phyloP scores from a whole-genome alignment of 345 rosid genomes.

The Bruguiera sexangula region DNA sequence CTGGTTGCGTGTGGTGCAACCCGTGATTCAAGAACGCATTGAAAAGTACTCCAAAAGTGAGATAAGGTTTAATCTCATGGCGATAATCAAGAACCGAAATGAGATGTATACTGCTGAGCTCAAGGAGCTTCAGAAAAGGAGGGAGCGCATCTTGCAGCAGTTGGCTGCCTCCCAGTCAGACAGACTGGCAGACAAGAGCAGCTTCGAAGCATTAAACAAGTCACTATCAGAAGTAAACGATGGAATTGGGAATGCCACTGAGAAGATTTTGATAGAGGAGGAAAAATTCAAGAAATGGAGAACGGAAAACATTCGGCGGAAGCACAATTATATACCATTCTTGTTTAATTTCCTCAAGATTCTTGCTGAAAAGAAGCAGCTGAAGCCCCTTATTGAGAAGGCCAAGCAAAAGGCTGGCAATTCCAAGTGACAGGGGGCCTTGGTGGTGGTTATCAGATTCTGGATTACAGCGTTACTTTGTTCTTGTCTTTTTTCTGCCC shows the following conservation, averaged over 20 bases:
- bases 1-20: constrained; percentile 89
- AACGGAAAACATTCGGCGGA: constrained; percentile 87
- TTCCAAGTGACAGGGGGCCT: constrained; percentile 2
- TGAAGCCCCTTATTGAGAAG: constrained; percentile 94
- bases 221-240: constrained; percentile 67
- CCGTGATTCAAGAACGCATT: constrained; percentile 91
- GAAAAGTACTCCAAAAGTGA: constrained; percentile 89
- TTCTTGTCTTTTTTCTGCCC: no score
- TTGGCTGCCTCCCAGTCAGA: constrained; percentile 51
- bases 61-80: constrained; percentile 96
- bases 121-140: constrained; percentile 79
- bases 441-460: no score
- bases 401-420: constrained; percentile 82
- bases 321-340: constrained; percentile 96
- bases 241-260: constrained; percentile 71
- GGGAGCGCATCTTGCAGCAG: constrained; percentile 78
- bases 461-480: no score
- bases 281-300: constrained; percentile 97
- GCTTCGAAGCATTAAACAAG: constrained; percentile 47
- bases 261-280: constrained; percentile 89
- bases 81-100: constrained; percentile 81
- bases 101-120: constrained; percentile 80
- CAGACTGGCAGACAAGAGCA: constrained; percentile 45
- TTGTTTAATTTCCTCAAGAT: constrained; percentile 91
- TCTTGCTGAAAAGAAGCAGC: constrained; percentile 98